phyloP scores from a whole-genome alignment of 177 flowering plant species.

The Telopea speciosissima region DNA sequence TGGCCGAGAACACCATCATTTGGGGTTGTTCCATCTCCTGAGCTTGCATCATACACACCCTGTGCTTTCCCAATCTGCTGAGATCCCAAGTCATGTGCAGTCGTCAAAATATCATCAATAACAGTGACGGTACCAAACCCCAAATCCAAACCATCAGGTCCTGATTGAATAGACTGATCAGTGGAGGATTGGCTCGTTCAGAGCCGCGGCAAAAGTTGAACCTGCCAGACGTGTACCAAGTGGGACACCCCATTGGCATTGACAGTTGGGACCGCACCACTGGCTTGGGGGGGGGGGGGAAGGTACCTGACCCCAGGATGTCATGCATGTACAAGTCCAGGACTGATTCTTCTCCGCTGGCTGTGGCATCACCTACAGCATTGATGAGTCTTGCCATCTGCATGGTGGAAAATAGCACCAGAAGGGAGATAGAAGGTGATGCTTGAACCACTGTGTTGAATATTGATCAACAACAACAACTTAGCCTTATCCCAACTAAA shows the following conservation, averaged over 20 bases:
- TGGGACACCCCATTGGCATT: slow-evolving; percentile 54
- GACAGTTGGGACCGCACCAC: slow-evolving; percentile 71
- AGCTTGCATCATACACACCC: slow-evolving; percentile 87
- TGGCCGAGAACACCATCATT: slow-evolving; percentile 81
- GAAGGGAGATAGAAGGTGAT: slow-evolving; percentile 14
- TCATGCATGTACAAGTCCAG: slow-evolving; percentile 81
- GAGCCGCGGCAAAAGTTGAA: slow-evolving; percentile 32
- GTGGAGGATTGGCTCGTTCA: slow-evolving; percentile 19
- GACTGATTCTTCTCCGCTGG: no score
- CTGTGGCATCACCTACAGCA: not conserved
- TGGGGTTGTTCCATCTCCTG: slow-evolving; percentile 62
- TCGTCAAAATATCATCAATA: slow-evolving; percentile 50
- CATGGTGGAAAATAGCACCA: slow-evolving; percentile 16
- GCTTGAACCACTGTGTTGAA: no score
- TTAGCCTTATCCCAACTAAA: no score
- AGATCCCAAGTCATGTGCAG: slow-evolving; percentile 43
- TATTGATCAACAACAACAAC: no score
- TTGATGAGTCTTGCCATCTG: slow-evolving; percentile 8
- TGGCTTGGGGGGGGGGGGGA: slow-evolving; percentile 72
- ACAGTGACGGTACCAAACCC: slow-evolving; percentile 65
- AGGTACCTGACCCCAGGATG: slow-evolving; percentile 74
- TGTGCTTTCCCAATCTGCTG: slow-evolving; percentile 66
- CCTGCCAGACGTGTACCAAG: slow-evolving; percentile 60
- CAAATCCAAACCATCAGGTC: slow-evolving; percentile 50
- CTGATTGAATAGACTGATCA: slow-evolving; percentile 21